Evolutionary conservation across 2,329 filamentous ascomycete species (phyloP).

Genomic region (Aspergillus sp.): DNA sequence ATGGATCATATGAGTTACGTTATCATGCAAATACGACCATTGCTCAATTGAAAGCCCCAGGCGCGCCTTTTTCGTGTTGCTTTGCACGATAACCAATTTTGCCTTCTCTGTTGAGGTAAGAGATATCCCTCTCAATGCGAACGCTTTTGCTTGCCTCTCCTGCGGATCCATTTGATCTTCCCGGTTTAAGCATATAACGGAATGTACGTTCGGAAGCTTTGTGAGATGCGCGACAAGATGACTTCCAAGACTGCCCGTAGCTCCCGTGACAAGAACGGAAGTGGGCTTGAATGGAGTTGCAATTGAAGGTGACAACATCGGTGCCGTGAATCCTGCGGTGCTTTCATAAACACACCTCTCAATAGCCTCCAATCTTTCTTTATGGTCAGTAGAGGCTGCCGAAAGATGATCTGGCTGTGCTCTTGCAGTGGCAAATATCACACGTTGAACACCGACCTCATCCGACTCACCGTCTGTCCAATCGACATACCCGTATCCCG

Average conservation of each 20-base stretch:
- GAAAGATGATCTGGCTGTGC: conserved; percentile 7
- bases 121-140: conserved; percentile 26
- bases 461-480: conserved; percentile 33
- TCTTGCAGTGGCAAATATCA: conserved; percentile 26
- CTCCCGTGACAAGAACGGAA: conserved; percentile 44
- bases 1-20: conserved; percentile 49
- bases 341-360: conserved; percentile 25
- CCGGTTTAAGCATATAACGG: conserved; percentile 51
- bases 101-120: conserved; percentile 17
- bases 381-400: neutral
- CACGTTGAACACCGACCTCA: conserved; percentile 24
- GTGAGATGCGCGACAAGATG: conserved; percentile 42
- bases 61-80: conserved; percentile 48
- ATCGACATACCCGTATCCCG: conserved; percentile 33
- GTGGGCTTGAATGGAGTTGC: neutral
- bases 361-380: conserved; percentile 16
- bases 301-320: neutral
- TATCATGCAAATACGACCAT: conserved; percentile 40
- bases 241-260: conserved; percentile 41
- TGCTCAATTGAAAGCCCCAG: conserved; percentile 48
- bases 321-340: conserved; percentile 21
- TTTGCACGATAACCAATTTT: conserved; percentile 50
- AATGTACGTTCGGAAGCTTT: conserved; percentile 27
- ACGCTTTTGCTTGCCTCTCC: conserved; percentile 36
- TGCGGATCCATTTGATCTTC: conserved; percentile 25